Conservation (phyloP, 768 basidiomycete species). For the Xerocomus potaroensis region DNA sequence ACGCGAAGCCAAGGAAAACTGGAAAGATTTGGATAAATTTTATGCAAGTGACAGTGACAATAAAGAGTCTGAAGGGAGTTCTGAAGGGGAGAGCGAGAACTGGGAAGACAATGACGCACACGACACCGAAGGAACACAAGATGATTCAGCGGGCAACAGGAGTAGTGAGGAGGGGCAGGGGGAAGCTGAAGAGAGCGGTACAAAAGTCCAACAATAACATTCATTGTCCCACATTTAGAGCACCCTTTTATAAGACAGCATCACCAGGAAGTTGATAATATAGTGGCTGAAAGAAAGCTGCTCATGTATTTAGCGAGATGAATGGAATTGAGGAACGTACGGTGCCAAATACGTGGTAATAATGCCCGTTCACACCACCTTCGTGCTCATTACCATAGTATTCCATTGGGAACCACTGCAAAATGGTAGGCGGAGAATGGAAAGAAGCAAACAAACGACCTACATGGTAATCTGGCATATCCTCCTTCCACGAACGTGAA, state of each 20-base stretch:
- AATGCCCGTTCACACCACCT: slow-evolving; percentile 66
- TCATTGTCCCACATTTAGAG: not conserved
- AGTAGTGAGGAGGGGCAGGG: slow-evolving; percentile 17
- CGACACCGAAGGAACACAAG: slow-evolving; percentile 27
- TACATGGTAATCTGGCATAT: slow-evolving; percentile 61
- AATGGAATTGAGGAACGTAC: slow-evolving; percentile 36
- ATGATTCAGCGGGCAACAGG: slow-evolving; percentile 21
- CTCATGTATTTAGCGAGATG: not conserved
- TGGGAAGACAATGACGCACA: slow-evolving; percentile 23
- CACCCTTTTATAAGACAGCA: slow-evolving; percentile 34
- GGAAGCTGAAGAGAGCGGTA: slow-evolving; percentile 15
- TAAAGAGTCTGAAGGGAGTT: slow-evolving; percentile 30
- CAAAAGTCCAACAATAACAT: slow-evolving; percentile 12
- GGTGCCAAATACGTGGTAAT: slow-evolving; percentile 73
- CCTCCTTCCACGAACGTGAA: slow-evolving; percentile 60
- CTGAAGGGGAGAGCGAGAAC: slow-evolving; percentile 32
- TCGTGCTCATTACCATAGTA: slow-evolving; percentile 53
- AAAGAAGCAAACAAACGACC: slow-evolving; percentile 20
- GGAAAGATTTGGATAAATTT: slow-evolving; percentile 68
- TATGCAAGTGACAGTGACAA: slow-evolving; percentile 47
- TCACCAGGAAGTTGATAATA: slow-evolving; percentile 49
- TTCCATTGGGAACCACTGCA: slow-evolving; percentile 72
- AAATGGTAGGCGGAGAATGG: slow-evolving; percentile 1
- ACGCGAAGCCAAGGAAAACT: slow-evolving; percentile 43
- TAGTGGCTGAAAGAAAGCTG: slow-evolving; percentile 36